Evolutionary conservation across 202 grass and related monocot species (phyloP).

Genomic region (Setaria italica): DNA sequence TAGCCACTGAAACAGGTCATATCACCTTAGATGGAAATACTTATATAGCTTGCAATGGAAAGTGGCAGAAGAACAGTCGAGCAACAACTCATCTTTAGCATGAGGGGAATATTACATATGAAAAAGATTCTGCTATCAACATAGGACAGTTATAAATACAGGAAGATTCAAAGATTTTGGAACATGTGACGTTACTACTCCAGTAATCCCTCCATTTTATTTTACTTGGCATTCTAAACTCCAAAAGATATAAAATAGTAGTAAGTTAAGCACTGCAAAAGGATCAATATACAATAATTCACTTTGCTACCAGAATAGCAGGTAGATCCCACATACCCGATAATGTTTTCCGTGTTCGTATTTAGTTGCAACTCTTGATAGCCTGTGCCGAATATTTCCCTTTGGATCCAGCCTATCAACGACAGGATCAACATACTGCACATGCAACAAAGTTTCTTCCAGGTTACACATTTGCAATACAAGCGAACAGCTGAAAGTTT

Average conservation of each 20-base stretch:
- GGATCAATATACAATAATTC: constrained; percentile 1
- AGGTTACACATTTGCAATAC: constrained; percentile 47
- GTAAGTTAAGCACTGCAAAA: constrained; percentile 5
- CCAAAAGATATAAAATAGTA: constrained; percentile 12
- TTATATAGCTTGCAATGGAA: constrained; percentile 1
- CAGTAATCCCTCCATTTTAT: neutral
- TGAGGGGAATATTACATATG: neutral
- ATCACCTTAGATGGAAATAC: constrained; percentile 4
- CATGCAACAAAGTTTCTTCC: constrained; percentile 40
- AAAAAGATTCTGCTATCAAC: constrained; percentile 3
- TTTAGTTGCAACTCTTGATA: constrained; percentile 94
- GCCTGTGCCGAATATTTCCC: constrained; percentile 72
- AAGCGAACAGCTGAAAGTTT: constrained; percentile 30
- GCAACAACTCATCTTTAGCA: neutral
- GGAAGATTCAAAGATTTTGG: neutral
- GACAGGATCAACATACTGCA: constrained; percentile 98
- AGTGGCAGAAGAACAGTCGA: neutral
- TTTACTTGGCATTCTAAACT: neutral
- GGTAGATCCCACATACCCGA: constrained; percentile 61
- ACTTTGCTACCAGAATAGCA: constrained; percentile 25
- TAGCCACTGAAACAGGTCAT: neutral
- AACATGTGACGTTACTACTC: neutral
- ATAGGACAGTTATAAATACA: neutral
- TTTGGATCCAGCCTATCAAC: constrained; percentile 96
- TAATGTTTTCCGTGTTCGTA: constrained; percentile 95